Evolutionary conservation across 352 stramenopile genomes (phyloP).

Genomic region (Pythium oligandrum): DNA sequence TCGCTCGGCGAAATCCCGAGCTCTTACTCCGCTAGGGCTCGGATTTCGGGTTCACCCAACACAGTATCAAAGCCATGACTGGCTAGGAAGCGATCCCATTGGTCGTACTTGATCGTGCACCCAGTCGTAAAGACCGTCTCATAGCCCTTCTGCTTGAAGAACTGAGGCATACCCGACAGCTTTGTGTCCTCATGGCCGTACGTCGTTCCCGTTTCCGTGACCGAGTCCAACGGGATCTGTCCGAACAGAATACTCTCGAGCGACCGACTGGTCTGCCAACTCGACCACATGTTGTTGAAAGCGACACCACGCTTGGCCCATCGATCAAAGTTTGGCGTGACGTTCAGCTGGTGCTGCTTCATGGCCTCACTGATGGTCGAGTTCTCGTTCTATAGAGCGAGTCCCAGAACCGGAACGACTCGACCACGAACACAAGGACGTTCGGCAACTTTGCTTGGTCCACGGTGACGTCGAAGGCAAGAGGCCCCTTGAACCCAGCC

Average conservation of each 20-base stretch:
- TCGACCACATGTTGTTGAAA: slow-evolving; percentile 59
- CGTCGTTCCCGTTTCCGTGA: slow-evolving; percentile 33
- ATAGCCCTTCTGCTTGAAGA: slow-evolving; percentile 48
- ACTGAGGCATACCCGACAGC: slow-evolving; percentile 37
- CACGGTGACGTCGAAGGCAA: slow-evolving; percentile 38
- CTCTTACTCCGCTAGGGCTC: slow-evolving; percentile 24
- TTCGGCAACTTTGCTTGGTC: slow-evolving; percentile 32
- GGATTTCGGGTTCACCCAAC: slow-evolving; percentile 14
- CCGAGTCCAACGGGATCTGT: slow-evolving; percentile 39
- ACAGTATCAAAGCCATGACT: slow-evolving; percentile 49
- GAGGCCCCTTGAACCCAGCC: slow-evolving; percentile 29
- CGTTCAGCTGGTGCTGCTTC: slow-evolving; percentile 31
- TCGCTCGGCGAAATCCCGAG: slow-evolving; percentile 26
- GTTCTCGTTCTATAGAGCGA: slow-evolving; percentile 46
- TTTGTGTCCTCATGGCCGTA: slow-evolving; percentile 20
- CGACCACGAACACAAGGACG: slow-evolving; percentile 42
- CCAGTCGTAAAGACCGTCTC: slow-evolving; percentile 44
- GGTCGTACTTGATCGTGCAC: slow-evolving; percentile 38
- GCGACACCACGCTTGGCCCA: slow-evolving; percentile 43
- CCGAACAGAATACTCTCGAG: slow-evolving; percentile 51
- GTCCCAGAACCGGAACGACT: slow-evolving; percentile 52
- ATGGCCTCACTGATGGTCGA: slow-evolving; percentile 9
- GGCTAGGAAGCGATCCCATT: slow-evolving; percentile 42
- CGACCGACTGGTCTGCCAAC: slow-evolving; percentile 49
- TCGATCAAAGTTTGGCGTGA: slow-evolving; percentile 45